Percentiles rank a stretch among this genome's conserved stretches.
Conservation (phyloP, 371 early-diverging fungal species). For the Dinochytrium kinnereticum region DNA sequence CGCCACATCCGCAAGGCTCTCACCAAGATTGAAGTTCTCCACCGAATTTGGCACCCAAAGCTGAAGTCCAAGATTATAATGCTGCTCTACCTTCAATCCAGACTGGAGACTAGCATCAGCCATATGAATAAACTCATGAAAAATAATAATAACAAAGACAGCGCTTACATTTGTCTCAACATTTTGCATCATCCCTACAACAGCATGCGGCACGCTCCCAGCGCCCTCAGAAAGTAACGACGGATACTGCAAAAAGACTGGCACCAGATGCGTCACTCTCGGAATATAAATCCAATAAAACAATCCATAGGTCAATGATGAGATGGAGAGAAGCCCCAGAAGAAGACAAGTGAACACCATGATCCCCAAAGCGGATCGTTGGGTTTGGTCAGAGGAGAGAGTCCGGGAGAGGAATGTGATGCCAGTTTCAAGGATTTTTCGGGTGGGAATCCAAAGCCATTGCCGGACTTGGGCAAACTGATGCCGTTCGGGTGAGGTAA, state of each 20-base stretch:
- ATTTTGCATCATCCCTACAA: slow-evolving; percentile 17
- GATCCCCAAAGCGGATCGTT: slow-evolving; percentile 36
- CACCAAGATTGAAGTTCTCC: slow-evolving; percentile 71
- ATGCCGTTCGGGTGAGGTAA: not conserved
- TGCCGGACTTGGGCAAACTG: not conserved
- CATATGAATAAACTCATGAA: no score
- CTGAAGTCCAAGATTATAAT: slow-evolving; percentile 74
- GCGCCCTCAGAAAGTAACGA: not conserved
- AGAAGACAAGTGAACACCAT: slow-evolving; percentile 43
- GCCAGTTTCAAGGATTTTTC: slow-evolving; percentile 2
- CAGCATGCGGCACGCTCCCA: not conserved
- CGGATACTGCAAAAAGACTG: slow-evolving; percentile 46
- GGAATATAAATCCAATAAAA: slow-evolving; percentile 54
- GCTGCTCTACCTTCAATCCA: slow-evolving; percentile 68
- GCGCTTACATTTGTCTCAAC: slow-evolving; percentile 6
- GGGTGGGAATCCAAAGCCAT: slow-evolving; percentile 3
- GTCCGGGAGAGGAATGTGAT: slow-evolving; percentile 11
- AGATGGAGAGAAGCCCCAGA: slow-evolving; percentile 31
- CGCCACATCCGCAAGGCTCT: no score
- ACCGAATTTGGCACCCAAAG: slow-evolving; percentile 83
- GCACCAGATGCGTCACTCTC: slow-evolving; percentile 34
- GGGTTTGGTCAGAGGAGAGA: slow-evolving; percentile 38
- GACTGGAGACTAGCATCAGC: slow-evolving; percentile 9
- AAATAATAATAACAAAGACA: not conserved
- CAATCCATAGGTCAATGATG: slow-evolving; percentile 41